These are phyloP conservation scores for Verticillium isaacii DNA, from an alignment of 2,329 filamentous ascomycete species.

Conservation along the genomic window DNA sequence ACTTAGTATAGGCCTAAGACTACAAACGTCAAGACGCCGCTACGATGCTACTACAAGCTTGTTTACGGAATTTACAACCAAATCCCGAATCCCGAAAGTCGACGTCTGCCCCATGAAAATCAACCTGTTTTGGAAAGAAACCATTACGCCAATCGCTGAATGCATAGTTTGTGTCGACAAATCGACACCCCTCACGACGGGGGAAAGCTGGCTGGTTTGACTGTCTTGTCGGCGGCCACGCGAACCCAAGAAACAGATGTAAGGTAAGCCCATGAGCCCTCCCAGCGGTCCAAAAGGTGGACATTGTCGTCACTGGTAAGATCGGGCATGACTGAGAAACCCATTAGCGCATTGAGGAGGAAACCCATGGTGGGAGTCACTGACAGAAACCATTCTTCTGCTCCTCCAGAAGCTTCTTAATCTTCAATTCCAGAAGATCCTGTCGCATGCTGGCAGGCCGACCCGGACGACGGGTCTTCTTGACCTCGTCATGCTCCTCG, in stretches of 20 bases:
- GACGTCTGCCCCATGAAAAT: neutral
- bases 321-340: conserved; percentile 62
- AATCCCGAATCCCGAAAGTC: neutral
- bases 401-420: conserved; percentile 70
- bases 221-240: conserved; percentile 59
- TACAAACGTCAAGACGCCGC: neutral
- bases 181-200: conserved; percentile 24
- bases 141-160: neutral
- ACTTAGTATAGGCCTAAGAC: conserved; percentile 4
- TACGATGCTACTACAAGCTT: conserved; percentile 1
- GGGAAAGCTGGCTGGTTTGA: conserved; percentile 72
- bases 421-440: conserved; percentile 69
- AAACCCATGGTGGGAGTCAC: conserved; percentile 18
- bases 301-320: conserved; percentile 63
- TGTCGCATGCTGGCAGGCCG: conserved; percentile 74
- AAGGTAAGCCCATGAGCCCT: conserved; percentile 78
- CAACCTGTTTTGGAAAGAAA: neutral
- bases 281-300: conserved; percentile 66
- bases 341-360: conserved; percentile 11
- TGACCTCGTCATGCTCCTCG: conserved; percentile 62
- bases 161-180: neutral
- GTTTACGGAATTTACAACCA: conserved; percentile 2
- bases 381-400: conserved; percentile 76
- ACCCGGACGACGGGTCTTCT: conserved; percentile 69
- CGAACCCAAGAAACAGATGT: conserved; percentile 73